Evolutionary conservation across 169 alveolate species (phyloP), one percentile per base, ranked within the genome.

Genomic region (Ichthyophthirius multifiliis): DNA sequence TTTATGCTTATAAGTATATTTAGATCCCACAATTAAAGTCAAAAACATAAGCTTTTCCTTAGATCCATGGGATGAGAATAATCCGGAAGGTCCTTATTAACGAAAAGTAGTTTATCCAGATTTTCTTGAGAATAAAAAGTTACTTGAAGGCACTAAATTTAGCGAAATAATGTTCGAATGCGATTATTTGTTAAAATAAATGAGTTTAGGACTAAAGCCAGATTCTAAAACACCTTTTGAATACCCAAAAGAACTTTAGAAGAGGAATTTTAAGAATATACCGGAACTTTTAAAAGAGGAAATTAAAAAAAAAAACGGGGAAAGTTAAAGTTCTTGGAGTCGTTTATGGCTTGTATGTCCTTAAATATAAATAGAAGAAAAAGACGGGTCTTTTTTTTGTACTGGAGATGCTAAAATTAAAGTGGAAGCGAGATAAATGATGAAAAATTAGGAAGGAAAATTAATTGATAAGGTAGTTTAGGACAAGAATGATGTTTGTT

Each of bases 41-140:
- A 80, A 80, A 71, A 67, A 27, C 48, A 65, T 46, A 47, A 65
- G 81, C 30, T 80, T 80, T 67, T 80, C 86, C 12, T 44, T 80
- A 1, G 86, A 80, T 48, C 86, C 86, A 0, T 80, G 43, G 41
- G 86, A 80, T 34, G 82, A 65, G 0, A 80, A n/a, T 4, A 80
- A 80, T 43, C 75, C 75, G 27, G 32, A 27, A n/a, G 86, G 86
- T 4, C 65, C 67, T 2, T 80, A 16, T 55, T 18, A 43, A 34
- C 67, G 76, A 71, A 80, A 80, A 71, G 86, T 80, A 1, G 63
- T 80, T 27, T 80, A 80, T 80, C 86, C 86, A 20, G 86, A 80
- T 48, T 48, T 41, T 18, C 10, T 43, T 20, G 75, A 47, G 41
- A 71, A 55, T 32, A 80, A 73, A 55, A 71, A 67, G 23, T 48